Percentiles rank a stretch among this genome's conserved stretches.
Conservation (phyloP, 768 basidiomycete genomes). For the Xerocomellus chrysenteron region DNA sequence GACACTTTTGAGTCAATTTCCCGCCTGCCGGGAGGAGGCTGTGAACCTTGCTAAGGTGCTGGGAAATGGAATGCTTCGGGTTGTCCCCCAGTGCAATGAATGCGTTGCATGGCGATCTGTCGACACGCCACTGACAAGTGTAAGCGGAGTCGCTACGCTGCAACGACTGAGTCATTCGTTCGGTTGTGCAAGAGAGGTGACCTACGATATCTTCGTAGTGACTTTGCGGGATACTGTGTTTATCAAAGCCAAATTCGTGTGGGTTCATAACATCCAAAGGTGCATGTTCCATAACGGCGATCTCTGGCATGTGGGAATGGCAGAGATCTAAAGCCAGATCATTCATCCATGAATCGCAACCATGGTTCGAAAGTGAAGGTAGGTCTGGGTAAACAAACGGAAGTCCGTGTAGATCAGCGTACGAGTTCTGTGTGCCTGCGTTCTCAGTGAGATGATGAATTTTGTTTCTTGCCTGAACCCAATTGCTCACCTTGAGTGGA, state of each 20-base stretch:
- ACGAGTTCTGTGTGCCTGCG: too few relatives aligned
- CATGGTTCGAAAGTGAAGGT: too few relatives aligned
- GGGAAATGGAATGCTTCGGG: conserved; percentile 12
- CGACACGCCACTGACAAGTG: conserved; percentile 10
- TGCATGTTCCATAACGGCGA: too few relatives aligned
- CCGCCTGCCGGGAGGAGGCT: conserved; percentile 1
- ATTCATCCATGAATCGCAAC: too few relatives aligned
- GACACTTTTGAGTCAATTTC: conserved; percentile 10
- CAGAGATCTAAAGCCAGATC: not conserved
- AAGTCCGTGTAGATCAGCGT: too few relatives aligned
- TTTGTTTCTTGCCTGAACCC: not conserved
- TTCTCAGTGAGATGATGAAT: not conserved
- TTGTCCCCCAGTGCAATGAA: not conserved
- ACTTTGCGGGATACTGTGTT: not conserved
- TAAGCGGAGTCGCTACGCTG: not conserved
- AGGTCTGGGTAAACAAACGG: too few relatives aligned
- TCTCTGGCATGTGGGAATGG: not conserved
- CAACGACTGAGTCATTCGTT: not conserved
- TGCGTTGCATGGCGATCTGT: conserved; percentile 8
- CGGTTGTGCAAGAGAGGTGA: not conserved
- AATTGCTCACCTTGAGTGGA: conserved; percentile 12
- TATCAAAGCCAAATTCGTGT: not conserved
- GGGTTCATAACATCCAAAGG: not conserved
- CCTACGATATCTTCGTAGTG: not conserved
- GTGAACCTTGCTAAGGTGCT: conserved; percentile 10